Evolutionary conservation across 2,329 filamentous ascomycete genomes (phyloP), one percentile per base, ranked within the genome.

Genomic region (Remersonia thermophila): DNA sequence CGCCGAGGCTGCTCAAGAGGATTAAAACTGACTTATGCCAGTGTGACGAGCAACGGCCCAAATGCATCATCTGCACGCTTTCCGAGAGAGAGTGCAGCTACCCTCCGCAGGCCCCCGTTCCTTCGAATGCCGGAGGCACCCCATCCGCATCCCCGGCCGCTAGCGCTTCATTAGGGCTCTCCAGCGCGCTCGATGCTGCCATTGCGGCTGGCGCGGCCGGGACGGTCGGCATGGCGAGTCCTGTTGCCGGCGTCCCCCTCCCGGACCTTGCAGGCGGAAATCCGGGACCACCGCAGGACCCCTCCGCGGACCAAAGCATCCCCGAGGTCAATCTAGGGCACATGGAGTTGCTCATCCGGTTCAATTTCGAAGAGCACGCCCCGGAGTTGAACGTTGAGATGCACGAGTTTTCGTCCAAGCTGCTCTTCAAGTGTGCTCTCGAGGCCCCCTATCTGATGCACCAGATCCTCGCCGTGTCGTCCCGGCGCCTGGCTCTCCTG

Each of bases 381-480:
- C 46, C 46, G 3, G 44, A 46, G 25, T 11, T 46, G 27, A 41
- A 45, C 16, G 35, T 40, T 2, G 39, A 48, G 29, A 30, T 48
- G 39, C 32, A 46, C 40, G 31, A 41, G 11, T 39, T 45, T 27
- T 35, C 40, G 20, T 41, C 40, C 8, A 31, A 39, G 13, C 30
- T 43, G 3, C 18, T 44, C 6, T 39, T 40, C 30, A 40, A 43
- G 18, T 45, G 46, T 18, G 42, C 42, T 12, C 30, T 51, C 23
- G 30, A 43, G 13, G 47, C 51, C 9, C 60, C 55, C 2, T 63
- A 59, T 36, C 45, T 62, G 7, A 52, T 62, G 43, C 55, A 60
- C 38, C 47, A 57, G 37, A 32, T 58, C 6, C 51, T 63, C 16
- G 60, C 56, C 17, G 47, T 58, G 25, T 54, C 57, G 4, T 55